phyloP scores from a whole-genome alignment of 2,329 filamentous ascomycete genomes.

The Trichoderma sp. region DNA sequence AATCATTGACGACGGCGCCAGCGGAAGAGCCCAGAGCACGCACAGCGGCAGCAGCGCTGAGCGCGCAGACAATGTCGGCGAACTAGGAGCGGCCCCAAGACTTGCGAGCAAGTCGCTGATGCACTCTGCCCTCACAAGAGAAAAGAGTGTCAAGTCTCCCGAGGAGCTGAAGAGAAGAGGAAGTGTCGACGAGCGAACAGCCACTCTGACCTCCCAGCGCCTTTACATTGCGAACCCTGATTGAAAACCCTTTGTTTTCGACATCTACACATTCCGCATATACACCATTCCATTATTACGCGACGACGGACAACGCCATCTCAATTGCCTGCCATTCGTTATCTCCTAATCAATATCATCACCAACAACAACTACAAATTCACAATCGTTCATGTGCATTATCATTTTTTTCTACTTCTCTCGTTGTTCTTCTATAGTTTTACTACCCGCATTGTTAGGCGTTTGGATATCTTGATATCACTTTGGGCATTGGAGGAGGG shows the following conservation, averaged over 20 bases:
- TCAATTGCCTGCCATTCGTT: constrained; percentile 16
- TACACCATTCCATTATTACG: constrained; percentile 4
- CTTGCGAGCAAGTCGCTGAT: constrained; percentile 58
- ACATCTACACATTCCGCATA: not conserved
- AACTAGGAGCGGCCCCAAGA: constrained; percentile 48
- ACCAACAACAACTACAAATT: not conserved
- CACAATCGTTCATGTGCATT: constrained; percentile 4
- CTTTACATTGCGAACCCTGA: constrained; percentile 87
- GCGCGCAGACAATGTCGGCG: constrained; percentile 58
- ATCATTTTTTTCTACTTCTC: not conserved
- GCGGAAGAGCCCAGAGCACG: constrained; percentile 49
- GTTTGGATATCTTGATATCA: constrained; percentile 24
- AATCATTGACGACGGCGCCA: constrained; percentile 42
- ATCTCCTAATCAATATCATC: not conserved
- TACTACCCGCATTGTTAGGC: constrained; percentile 22
- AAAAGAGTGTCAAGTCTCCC: constrained; percentile 63
- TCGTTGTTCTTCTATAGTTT: not conserved
- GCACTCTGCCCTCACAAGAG: constrained; percentile 56
- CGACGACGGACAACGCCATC: constrained; percentile 23
- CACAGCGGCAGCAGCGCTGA: constrained; percentile 58
- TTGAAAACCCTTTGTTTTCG: constrained; percentile 30
- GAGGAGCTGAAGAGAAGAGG: constrained; percentile 74
- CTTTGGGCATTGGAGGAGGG: constrained; percentile 13
- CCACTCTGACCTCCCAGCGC: constrained; percentile 69
- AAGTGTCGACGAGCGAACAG: constrained; percentile 79